Evolutionary conservation across 306 rosid genomes (phyloP), one percentile per base, ranked within the genome.

Genomic region (Herpetospermum pedunculosum): DNA sequence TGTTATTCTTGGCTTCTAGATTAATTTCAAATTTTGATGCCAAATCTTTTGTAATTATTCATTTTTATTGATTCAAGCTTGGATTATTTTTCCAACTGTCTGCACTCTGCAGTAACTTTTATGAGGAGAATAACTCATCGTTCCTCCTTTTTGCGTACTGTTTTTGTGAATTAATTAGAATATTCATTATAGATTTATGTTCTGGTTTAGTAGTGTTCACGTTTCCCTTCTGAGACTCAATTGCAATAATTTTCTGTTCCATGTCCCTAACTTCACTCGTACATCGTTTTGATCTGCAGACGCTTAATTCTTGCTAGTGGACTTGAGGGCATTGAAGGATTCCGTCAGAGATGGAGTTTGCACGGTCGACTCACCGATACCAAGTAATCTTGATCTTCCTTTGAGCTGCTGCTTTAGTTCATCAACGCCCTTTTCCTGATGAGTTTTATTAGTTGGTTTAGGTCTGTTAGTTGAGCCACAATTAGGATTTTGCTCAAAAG

Each of bases 291-390:
- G 29, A 50, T 86, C 52, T 78, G 16, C 50, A 94, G 98, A 86
- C 98, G 78, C 76, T 81, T 89, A 72, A 94, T 91, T 87, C 98
- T 91, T 83, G 98, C 98, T 63, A 94, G 95, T 79, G 98, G 97
- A 72, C 44, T 83, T 26, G 89, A 86, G 80, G 97, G 98, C 75
- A 75, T 89, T 21, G 97, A 91, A 37, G 95, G 97, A 75, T 91
- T 94, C 78, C 92, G 92, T 79, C 91, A 91, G 80, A 81, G 96
- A 72, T 94, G 97, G 98, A 89, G 97, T 81, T 88, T 89, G 75
- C 97, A 89, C 21, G 98, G 97, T 77, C 91, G 92, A 73, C 90
- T 91, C 77, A 82, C 91, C 16, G 96, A 91, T 75, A 77, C 97
- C 81, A 89, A 87, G 97, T 94, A 89, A 75, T 62, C 57, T 65